phyloP scores from a whole-genome alignment of 805 yeast species.

The Hagleromyces aurorensis region DNA sequence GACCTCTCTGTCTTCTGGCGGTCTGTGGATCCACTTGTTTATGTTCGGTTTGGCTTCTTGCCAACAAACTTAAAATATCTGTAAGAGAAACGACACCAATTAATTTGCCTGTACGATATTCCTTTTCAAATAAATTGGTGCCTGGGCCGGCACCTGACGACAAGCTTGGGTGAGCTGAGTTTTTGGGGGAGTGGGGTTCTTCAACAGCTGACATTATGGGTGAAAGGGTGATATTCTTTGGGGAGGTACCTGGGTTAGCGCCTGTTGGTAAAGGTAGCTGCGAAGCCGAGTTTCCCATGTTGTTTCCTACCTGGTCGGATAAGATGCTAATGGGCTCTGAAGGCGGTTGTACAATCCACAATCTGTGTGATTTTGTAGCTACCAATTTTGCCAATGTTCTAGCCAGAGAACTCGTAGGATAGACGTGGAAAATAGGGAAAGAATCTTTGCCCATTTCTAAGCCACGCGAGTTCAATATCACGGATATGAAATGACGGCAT shows the following conservation, averaged over 20 bases:
- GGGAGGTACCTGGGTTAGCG: too few relatives aligned
- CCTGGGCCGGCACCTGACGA: slow-evolving; percentile 18
- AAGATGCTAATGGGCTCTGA: slow-evolving; percentile 27
- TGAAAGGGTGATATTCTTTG: slow-evolving; percentile 11
- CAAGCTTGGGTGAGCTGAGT: slow-evolving; percentile 13
- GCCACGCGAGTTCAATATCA: slow-evolving; percentile 81
- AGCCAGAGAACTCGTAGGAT: slow-evolving; percentile 68
- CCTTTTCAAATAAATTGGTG: slow-evolving; percentile 31
- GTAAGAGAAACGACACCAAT: slow-evolving; percentile 90
- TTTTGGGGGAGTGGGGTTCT: slow-evolving; percentile 14
- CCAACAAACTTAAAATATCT: slow-evolving; percentile 76
- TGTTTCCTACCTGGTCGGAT: too few relatives aligned
- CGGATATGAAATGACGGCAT: slow-evolving; percentile 80
- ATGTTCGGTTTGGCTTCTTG: slow-evolving; percentile 45
- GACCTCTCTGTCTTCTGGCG: slow-evolving; percentile 84
- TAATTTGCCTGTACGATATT: slow-evolving; percentile 67
- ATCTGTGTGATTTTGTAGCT: slow-evolving; percentile 88
- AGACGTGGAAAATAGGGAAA: slow-evolving; percentile 92
- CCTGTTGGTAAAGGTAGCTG: too few relatives aligned
- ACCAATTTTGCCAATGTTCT: slow-evolving; percentile 90
- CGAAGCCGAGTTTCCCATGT: too few relatives aligned
- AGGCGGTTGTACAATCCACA: slow-evolving; percentile 69
- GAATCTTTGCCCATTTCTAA: slow-evolving; percentile 82
- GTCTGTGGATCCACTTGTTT: slow-evolving; percentile 80
- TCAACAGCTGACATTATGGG: slow-evolving; percentile 22